A percentile compares a stretch with the other conserved stretches of the same genome.
Evolutionary conservation across 305 asterid species (phyloP).

Genomic region (Caryopteris hybrid): DNA sequence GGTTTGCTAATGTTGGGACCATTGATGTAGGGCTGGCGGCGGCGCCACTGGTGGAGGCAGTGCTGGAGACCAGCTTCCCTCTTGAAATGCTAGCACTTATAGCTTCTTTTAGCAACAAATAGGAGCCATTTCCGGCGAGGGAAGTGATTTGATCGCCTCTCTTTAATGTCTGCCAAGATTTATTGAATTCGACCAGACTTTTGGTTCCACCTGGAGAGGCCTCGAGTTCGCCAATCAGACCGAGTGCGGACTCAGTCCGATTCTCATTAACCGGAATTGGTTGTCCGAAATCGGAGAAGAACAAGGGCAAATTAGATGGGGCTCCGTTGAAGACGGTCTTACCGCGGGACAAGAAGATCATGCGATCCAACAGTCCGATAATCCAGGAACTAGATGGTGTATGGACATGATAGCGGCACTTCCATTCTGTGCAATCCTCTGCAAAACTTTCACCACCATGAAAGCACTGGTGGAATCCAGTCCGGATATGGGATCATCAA

Average conservation of each 20-base stretch:
- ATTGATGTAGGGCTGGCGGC: slow-evolving; percentile 3
- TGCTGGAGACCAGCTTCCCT: slow-evolving; percentile 45
- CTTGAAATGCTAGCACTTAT: slow-evolving; percentile 38
- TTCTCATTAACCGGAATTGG: slow-evolving; percentile 35
- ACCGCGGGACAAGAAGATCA: slow-evolving; percentile 38
- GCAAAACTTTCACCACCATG: slow-evolving; percentile 52
- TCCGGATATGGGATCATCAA: slow-evolving; percentile 49
- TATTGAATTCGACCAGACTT: slow-evolving; percentile 28
- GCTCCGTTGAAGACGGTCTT: slow-evolving; percentile 37
- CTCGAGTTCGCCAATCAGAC: slow-evolving; percentile 29
- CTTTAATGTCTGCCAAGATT: slow-evolving; percentile 21
- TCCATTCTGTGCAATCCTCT: slow-evolving; percentile 46
- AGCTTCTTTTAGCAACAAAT: slow-evolving; percentile 33
- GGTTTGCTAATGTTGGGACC: slow-evolving; percentile 38
- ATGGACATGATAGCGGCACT: slow-evolving; percentile 43
- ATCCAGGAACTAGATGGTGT: slow-evolving; percentile 44
- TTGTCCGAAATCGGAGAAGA: slow-evolving; percentile 36
- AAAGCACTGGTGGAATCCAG: slow-evolving; percentile 46
- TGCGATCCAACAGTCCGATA: slow-evolving; percentile 28
- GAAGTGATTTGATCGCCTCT: background rate
- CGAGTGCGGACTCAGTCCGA: slow-evolving; percentile 38
- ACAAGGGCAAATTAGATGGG: slow-evolving; percentile 23
- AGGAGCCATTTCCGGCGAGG: background rate
- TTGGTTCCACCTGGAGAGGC: slow-evolving; percentile 29
- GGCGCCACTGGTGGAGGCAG: slow-evolving; percentile 13